A percentile compares a stretch with the other conserved stretches of the same genome.
These are phyloP conservation scores for Coniochaeta hoffmannii DNA, from an alignment of 2,329 filamentous ascomycete genomes.

Conservation along the genomic window DNA sequence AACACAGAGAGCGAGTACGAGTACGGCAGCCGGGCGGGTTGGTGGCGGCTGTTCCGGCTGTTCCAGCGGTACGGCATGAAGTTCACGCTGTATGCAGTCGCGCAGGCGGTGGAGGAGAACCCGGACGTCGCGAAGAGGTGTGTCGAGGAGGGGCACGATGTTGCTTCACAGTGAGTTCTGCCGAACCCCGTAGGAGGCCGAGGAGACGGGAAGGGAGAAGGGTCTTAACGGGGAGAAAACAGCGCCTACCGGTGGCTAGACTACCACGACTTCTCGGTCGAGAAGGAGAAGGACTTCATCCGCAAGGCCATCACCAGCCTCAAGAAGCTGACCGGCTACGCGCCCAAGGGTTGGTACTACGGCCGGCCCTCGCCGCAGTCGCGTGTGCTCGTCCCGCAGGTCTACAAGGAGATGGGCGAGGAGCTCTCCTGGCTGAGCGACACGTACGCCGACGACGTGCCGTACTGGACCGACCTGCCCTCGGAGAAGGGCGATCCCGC, in stretches of 20 bases:
- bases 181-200: background rate
- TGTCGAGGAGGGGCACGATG: constrained; percentile 41
- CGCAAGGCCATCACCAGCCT: constrained; percentile 25
- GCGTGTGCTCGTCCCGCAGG: constrained; percentile 30
- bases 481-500: constrained; percentile 31
- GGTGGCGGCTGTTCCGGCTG: constrained; percentile 40
- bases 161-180: constrained; percentile 18
- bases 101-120: constrained; percentile 37
- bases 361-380: constrained; percentile 36
- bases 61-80: constrained; percentile 41
- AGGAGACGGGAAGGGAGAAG: background rate
- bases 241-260: constrained; percentile 43
- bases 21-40: constrained; percentile 39
- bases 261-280: constrained; percentile 34
- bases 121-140: constrained; percentile 37
- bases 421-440: constrained; percentile 41
- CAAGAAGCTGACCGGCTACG: constrained; percentile 34
- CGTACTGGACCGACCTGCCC: constrained; percentile 47
- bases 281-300: constrained; percentile 40
- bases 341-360: constrained; percentile 42
- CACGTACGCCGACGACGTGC: constrained; percentile 46
- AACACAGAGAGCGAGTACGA: constrained; percentile 44
- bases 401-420: constrained; percentile 23
- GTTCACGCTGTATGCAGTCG: constrained; percentile 43
- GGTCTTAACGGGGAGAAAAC: background rate